phyloP scores from a whole-genome alignment of 1,284 basidiomycete genomes.

The Ustilago bromivora region DNA sequence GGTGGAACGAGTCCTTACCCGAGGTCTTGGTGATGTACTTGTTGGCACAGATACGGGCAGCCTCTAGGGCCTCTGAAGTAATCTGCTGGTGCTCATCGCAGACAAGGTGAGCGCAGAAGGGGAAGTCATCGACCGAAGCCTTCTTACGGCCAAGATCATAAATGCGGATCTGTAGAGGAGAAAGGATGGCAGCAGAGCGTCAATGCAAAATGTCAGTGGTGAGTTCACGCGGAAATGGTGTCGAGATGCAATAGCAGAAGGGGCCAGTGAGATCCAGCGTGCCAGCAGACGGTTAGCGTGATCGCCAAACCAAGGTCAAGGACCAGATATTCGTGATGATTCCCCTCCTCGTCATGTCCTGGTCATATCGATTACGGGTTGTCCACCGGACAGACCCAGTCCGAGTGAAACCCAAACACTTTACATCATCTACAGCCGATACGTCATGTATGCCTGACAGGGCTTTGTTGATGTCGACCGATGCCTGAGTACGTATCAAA shows the following conservation, averaged over 20 bases:
- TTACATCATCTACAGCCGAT: too few species aligned
- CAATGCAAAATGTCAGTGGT: constrained; percentile 14
- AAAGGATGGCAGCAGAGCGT: too few species aligned
- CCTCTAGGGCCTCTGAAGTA: constrained; percentile 95
- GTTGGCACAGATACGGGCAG: constrained; percentile 98
- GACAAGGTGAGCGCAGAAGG: constrained; percentile 84
- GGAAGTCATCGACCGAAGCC: constrained; percentile 92
- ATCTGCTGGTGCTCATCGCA: constrained; percentile 99
- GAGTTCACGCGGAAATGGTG: background rate
- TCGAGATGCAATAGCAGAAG: background rate
- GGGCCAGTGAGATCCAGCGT: constrained; percentile 16
- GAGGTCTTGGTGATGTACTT: constrained; percentile 99
- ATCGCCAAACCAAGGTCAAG: background rate
- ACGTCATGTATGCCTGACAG: too few species aligned
- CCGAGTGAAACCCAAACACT: too few species aligned
- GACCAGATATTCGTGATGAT: too few species aligned
- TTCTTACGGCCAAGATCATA: constrained; percentile 91
- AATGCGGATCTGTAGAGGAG: constrained; percentile 65
- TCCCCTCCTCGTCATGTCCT: too few species aligned
- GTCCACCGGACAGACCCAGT: too few species aligned
- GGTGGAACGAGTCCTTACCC: constrained; percentile 98
- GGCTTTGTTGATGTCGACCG: too few species aligned
- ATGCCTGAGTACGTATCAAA: too few species aligned
- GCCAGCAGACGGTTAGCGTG: constrained; percentile 1
- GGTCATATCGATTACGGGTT: too few species aligned